These are phyloP conservation scores for Solanum lignicaule DNA, from an alignment of 257 asterid genomes.

Conservation along the genomic window DNA sequence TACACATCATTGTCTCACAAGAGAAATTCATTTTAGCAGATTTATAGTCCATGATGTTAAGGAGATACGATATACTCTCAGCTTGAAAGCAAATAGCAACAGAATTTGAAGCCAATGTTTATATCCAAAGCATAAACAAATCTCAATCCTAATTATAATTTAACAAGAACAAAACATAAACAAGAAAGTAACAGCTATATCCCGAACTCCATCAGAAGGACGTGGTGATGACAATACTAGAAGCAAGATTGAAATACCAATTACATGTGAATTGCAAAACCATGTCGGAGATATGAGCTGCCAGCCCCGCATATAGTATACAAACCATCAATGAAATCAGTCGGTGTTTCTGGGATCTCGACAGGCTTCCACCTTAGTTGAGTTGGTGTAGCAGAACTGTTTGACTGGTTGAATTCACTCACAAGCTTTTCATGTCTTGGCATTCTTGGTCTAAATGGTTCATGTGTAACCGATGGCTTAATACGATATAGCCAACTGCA, in stretches of 20 bases:
- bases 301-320: slow-evolving; percentile 95
- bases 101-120: not conserved
- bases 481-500: slow-evolving; percentile 83
- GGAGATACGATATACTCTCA: not conserved
- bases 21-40: not conserved
- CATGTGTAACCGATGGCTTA: slow-evolving; percentile 93
- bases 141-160: not conserved
- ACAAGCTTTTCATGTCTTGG: slow-evolving; percentile 74
- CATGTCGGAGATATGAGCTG: slow-evolving; percentile 91
- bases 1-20: not conserved
- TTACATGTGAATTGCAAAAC: slow-evolving; percentile 97
- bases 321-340: slow-evolving; percentile 79
- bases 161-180: not conserved
- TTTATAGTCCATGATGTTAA: not conserved
- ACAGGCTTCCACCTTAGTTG: slow-evolving; percentile 89
- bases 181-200: not conserved
- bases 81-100: not conserved
- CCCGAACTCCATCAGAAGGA: not conserved
- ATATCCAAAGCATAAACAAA: not conserved
- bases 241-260: slow-evolving; percentile 1
- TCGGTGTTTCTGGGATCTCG: slow-evolving; percentile 52
- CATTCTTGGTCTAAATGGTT: slow-evolving; percentile 71
- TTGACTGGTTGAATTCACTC: slow-evolving; percentile 68
- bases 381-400: slow-evolving; percentile 82
- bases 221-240: not conserved